Evolutionary conservation across 148 eudicot genomes (phyloP).

Genomic region (Euryodendron excelsum): DNA sequence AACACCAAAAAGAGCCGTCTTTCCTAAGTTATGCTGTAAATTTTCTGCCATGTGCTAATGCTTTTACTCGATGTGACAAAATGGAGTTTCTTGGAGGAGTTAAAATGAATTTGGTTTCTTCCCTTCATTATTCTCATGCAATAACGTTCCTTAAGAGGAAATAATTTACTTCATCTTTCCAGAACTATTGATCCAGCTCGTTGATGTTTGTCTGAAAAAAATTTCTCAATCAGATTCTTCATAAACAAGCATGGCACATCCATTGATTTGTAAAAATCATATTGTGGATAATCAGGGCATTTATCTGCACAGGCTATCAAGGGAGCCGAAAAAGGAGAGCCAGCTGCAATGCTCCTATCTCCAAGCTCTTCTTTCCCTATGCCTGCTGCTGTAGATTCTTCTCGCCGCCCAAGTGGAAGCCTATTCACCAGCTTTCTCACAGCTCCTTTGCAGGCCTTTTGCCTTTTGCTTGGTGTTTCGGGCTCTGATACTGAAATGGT

Average conservation of each 20-base stretch:
- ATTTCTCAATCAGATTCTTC: neutral
- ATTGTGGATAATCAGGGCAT: conserved; percentile 18
- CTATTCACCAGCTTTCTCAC: conserved; percentile 80
- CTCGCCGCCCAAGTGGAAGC: conserved; percentile 65
- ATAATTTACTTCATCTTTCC: neutral
- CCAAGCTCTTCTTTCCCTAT: conserved; percentile 48
- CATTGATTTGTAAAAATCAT: neutral
- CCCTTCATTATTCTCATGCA: neutral
- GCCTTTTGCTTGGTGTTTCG: conserved; percentile 64
- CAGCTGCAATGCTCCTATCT: conserved; percentile 73
- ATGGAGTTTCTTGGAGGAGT: neutral
- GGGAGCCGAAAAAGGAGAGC: conserved; percentile 82
- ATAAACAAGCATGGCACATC: neutral
- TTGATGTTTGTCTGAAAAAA: neutral
- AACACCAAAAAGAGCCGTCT: neutral
- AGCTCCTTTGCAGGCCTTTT: conserved; percentile 76
- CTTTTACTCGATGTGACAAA: neutral
- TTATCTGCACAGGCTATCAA: conserved; percentile 49
- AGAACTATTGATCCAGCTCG: neutral
- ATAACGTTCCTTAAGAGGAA: neutral
- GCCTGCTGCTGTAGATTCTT: conserved; percentile 42
- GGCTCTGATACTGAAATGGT: conserved; percentile 67
- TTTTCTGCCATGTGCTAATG: neutral
- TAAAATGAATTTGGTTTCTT: neutral
- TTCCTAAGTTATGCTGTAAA: conserved; percentile 1